Percentiles rank a stretch among this genome's conserved stretches.
Conservation (phyloP, 2,329 filamentous ascomycete genomes). For the Bipolaris bicolor region DNA sequence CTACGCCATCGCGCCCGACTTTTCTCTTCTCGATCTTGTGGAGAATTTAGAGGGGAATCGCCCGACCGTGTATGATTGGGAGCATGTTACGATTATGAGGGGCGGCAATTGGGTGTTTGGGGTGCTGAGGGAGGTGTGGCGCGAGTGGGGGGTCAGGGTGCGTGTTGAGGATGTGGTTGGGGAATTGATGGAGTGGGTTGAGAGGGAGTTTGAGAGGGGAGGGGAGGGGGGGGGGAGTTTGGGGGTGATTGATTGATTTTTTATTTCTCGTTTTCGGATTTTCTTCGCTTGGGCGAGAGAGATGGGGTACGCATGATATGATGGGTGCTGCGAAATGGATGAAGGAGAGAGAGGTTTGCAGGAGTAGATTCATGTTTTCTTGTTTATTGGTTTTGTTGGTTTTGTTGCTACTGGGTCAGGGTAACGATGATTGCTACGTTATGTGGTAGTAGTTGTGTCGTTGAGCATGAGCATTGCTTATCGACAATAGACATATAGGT, state of each 20-base stretch:
- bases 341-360: too few species aligned
- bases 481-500: too few species aligned
- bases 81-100: constrained; percentile 7
- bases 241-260: too few species aligned
- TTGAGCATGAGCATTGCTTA: too few species aligned
- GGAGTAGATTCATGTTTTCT: too few species aligned
- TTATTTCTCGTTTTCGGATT: too few species aligned
- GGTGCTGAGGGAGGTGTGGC: not conserved
- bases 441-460: not conserved
- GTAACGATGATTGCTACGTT: too few species aligned
- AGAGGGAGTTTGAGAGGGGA: constrained; percentile 4
- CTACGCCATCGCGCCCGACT: not conserved
- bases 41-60: constrained; percentile 4
- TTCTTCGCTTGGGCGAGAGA: too few species aligned
- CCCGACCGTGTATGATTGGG: constrained; percentile 10
- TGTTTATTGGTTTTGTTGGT: too few species aligned
- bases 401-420: too few species aligned
- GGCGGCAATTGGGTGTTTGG: constrained; percentile 11
- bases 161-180: not conserved
- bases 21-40: not conserved
- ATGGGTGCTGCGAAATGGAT: too few species aligned
- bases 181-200: constrained; percentile 7
- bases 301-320: too few species aligned
- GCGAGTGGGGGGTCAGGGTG: not conserved
- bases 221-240: not conserved